Conservation (phyloP, 2,329 filamentous ascomycete species). For the Colletotrichum kahawae region DNA sequence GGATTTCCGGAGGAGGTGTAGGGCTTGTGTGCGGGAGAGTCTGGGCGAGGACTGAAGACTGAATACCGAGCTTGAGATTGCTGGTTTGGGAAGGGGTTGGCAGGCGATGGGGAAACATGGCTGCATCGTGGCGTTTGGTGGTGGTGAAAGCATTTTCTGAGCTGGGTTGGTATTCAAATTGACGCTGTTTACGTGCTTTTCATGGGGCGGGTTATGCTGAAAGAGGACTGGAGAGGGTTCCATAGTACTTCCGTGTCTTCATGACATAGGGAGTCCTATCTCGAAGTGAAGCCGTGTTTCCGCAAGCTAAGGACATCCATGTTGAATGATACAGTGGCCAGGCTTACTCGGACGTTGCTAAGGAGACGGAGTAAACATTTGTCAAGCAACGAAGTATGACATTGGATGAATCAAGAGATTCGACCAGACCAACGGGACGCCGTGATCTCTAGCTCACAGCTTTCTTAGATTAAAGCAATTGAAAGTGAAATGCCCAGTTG, state of each 20-base stretch:
- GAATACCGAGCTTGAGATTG: neutral
- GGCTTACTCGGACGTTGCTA: no score
- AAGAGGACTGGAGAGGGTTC: accelerated
- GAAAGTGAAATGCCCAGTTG: no score
- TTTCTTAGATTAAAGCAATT: no score
- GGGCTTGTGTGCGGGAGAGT: constrained; percentile 82
- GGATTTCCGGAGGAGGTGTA: constrained; percentile 80
- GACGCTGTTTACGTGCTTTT: neutral
- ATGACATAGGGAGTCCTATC: neutral
- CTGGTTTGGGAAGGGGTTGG: neutral
- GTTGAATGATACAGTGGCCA: no score
- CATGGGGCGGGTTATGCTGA: accelerated
- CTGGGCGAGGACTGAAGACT: constrained; percentile 70
- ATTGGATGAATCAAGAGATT: no score
- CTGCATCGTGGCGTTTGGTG: neutral
- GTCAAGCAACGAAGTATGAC: no score
- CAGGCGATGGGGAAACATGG: neutral
- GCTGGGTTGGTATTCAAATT: neutral
- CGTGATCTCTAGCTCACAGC: no score
- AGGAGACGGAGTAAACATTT: no score
- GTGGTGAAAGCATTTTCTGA: neutral
- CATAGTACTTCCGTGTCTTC: neutral
- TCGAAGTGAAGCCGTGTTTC: no score
- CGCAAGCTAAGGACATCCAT: no score
- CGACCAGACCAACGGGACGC: no score